Evolutionary conservation across 345 rosid genomes (phyloP).

Genomic region (Populus ilicifolia): DNA sequence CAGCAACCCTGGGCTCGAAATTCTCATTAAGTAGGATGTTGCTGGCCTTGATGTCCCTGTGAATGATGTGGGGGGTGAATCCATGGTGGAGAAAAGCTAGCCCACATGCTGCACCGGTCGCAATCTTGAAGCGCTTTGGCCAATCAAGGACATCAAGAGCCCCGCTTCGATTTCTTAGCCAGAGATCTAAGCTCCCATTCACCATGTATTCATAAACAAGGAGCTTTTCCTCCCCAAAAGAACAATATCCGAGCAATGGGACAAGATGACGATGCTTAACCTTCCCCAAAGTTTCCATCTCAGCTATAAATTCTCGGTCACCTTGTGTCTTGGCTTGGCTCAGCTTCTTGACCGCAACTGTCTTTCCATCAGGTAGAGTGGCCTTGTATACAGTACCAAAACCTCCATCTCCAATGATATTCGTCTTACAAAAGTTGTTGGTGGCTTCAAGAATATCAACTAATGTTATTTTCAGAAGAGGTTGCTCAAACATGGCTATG

Average conservation of each 20-base stretch:
- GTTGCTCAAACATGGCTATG: slow-evolving; percentile 78
- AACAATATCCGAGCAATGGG: slow-evolving; percentile 80
- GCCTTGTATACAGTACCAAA: slow-evolving; percentile 93
- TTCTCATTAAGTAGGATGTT: slow-evolving; percentile 67
- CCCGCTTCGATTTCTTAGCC: slow-evolving; percentile 69
- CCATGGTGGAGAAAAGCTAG: slow-evolving; percentile 86
- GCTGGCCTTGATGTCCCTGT: slow-evolving; percentile 87
- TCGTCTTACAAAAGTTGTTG: slow-evolving; percentile 67
- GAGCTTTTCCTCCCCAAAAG: slow-evolving; percentile 73
- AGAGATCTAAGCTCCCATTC: slow-evolving; percentile 81
- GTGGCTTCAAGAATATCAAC: slow-evolving; percentile 77
- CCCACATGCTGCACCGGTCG: slow-evolving; percentile 71
- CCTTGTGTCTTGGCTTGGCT: slow-evolving; percentile 83
- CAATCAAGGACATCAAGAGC: slow-evolving; percentile 66
- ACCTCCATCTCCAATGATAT: slow-evolving; percentile 90
- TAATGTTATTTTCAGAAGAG: slow-evolving; percentile 66
- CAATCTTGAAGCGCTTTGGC: slow-evolving; percentile 73
- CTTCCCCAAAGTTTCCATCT: slow-evolving; percentile 93
- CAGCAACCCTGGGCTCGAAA: slow-evolving; percentile 85
- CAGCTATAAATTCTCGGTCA: slow-evolving; percentile 81
- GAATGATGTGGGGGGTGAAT: slow-evolving; percentile 84
- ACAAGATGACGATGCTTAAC: slow-evolving; percentile 90
- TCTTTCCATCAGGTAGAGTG: slow-evolving; percentile 45
- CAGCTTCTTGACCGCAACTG: slow-evolving; percentile 91
- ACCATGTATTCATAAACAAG: slow-evolving; percentile 91